Percentiles rank a stretch among this genome's conserved stretches.
Evolutionary conservation across 306 rosid species (phyloP).

Genomic region (Cercis canadensis): DNA sequence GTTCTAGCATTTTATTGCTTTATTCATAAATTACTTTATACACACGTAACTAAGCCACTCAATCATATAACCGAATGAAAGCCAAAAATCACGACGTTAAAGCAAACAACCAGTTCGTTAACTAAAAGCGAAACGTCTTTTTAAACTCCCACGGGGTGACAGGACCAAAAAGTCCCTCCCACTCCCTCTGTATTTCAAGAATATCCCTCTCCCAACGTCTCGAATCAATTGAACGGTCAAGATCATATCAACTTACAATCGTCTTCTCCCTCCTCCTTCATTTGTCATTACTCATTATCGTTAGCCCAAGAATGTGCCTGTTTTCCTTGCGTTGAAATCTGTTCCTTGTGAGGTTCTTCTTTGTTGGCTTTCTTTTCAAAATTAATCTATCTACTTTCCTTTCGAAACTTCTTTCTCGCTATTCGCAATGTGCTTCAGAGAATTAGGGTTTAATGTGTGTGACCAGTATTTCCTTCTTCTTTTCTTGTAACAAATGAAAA

Average conservation of each 20-base stretch:
- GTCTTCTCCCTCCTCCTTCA: not conserved
- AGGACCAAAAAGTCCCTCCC: no score
- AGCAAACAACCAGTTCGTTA: no score
- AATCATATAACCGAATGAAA: no score
- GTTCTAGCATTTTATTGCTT: no score
- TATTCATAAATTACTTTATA: no score
- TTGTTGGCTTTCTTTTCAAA: not conserved
- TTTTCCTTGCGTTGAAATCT: not conserved
- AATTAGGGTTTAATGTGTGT: not conserved
- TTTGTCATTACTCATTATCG: not conserved
- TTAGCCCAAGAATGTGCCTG: slow-evolving; percentile 1
- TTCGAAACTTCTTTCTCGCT: not conserved
- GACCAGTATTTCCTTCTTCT: not conserved
- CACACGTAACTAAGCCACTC: no score
- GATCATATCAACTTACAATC: not conserved
- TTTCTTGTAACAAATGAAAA: not conserved
- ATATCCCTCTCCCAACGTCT: not conserved
- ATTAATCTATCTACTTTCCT: no score
- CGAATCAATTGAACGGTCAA: slow-evolving; percentile 1
- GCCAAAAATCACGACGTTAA: no score
- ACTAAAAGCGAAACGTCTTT: no score
- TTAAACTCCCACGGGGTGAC: no score
- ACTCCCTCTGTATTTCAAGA: not conserved
- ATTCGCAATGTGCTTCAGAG: no score
- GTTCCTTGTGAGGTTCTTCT: not conserved